Base-by-base conservation (phyloP, 139 green algal species). In the Nannochloris sp. region DNA sequence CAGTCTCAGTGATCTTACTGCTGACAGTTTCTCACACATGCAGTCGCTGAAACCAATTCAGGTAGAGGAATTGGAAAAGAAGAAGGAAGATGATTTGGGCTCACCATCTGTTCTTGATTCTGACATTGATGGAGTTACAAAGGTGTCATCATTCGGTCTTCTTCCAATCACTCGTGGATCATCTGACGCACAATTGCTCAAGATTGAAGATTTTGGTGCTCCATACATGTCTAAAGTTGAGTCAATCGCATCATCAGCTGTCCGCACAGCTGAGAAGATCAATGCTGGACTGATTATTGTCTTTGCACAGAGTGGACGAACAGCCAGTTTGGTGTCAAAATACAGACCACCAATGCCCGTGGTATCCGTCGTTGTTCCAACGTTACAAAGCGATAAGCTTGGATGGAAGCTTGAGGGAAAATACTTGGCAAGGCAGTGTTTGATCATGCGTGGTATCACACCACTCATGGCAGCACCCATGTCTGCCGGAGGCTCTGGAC, bases 231-330 rank as follows among this genome's bases (percentile, higher is more conserved):
- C 56, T 44, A 76, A 80, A 48, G 40, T 83, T 31, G 79, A 95
- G 82, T 73, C 67, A n/a, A 84, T 95, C 16, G 89, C 88, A 3
- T 90, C 81, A 4, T 84, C 80, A 5, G 89, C 88, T 1, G 88
- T 94, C 55, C 78, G 88, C 16, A 79, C 78, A 4, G 84, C 85
- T 8, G 82, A 83, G 70, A 95, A 96, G 80, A 84, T 93, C 68
- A 62, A 81, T 5, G 89, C 89, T 1, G 75, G 75, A 3, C 63
- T 95, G 44, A 91, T 95, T 51, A 79, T 96, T 6, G 86, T 86
- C 16, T 91, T 93, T 75, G 85, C 84, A 10, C 73, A 85, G 24
- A 87, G 81, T 9, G 89, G 87, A 62, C 74, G 82, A 65, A 95
- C 86, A 16, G 83, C 84, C 0, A 71, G 71, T 54, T 74, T 93